A percentile compares a stretch with the other conserved stretches of the same genome.
These are phyloP conservation scores for Colletotrichum sp. DNA, from an alignment of 2,329 filamentous ascomycete genomes.

Conservation along the genomic window DNA sequence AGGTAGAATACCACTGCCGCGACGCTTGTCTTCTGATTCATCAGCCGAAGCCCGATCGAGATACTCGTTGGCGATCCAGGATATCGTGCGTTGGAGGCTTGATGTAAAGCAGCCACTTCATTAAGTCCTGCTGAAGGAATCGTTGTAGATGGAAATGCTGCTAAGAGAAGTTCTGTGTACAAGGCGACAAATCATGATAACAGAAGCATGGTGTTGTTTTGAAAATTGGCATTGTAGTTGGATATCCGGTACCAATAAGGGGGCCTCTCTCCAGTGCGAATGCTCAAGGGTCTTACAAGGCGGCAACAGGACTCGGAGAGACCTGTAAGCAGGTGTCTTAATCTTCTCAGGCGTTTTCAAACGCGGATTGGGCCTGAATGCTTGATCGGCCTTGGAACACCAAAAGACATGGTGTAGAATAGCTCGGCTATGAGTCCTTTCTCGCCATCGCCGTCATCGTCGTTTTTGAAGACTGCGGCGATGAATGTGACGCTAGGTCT, in stretches of 20 bases:
- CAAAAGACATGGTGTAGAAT: neutral
- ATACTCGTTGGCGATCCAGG: neutral
- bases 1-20: neutral
- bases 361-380: neutral
- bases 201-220: neutral
- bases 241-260: neutral
- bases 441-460: neutral
- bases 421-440: neutral
- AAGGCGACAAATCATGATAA: neutral
- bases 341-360: neutral
- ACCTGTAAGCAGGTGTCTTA: neutral
- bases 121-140: neutral
- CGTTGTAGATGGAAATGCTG: neutral
- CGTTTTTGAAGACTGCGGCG: neutral
- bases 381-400: neutral
- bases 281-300: neutral
- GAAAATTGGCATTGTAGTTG: neutral
- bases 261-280: neutral
- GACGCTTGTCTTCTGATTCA: neutral
- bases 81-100: neutral
- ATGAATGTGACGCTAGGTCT: accelerated
- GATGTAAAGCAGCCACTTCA: neutral
- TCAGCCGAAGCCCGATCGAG: neutral
- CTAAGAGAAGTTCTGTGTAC: neutral
- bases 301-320: neutral